Conservation (phyloP, 202 grass and related monocot genomes). For the Sporobolus alterniflorus region DNA sequence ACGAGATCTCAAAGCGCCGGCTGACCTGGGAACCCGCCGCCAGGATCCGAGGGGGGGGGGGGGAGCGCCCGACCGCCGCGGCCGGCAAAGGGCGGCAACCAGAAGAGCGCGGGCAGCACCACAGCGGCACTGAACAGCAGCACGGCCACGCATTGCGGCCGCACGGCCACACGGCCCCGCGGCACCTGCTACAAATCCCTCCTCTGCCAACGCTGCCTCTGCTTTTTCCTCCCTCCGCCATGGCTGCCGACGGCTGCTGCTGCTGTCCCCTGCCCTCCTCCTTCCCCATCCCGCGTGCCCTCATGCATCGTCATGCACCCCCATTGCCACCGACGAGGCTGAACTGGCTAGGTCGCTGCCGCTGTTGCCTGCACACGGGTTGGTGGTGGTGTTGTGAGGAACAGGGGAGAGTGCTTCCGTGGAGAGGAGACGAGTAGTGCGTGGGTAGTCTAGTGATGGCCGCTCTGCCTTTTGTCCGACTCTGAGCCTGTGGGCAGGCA, state of each 20-base stretch:
- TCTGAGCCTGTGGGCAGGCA: neutral
- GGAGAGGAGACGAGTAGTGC: neutral
- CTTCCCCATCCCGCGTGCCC: conserved; percentile 77
- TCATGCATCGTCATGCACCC: conserved; percentile 38
- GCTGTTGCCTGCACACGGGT: neutral
- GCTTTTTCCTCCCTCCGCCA: neutral
- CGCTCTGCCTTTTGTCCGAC: neutral
- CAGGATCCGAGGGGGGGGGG: conserved; percentile 22
- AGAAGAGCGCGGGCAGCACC: conserved; percentile 66
- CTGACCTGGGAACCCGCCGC: conserved; percentile 58
- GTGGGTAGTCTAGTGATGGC: neutral
- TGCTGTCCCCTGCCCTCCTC: conserved; percentile 32
- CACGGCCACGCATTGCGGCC: conserved; percentile 60
- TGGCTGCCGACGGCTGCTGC: conserved; percentile 18
- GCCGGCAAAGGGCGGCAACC: conserved; percentile 66
- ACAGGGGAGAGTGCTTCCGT: neutral
- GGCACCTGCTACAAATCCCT: neutral
- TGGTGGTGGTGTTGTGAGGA: neutral
- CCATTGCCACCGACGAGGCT: conserved; percentile 18
- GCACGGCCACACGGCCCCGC: conserved; percentile 47
- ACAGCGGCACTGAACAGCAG: conserved; percentile 67
- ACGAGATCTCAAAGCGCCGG: conserved; percentile 44
- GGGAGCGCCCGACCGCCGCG: conserved; percentile 16
- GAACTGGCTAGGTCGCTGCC: neutral
- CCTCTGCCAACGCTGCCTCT: conserved; percentile 4